These are phyloP conservation scores for Boletus coccyginus DNA, from an alignment of 768 basidiomycete species.

Conservation along the genomic window DNA sequence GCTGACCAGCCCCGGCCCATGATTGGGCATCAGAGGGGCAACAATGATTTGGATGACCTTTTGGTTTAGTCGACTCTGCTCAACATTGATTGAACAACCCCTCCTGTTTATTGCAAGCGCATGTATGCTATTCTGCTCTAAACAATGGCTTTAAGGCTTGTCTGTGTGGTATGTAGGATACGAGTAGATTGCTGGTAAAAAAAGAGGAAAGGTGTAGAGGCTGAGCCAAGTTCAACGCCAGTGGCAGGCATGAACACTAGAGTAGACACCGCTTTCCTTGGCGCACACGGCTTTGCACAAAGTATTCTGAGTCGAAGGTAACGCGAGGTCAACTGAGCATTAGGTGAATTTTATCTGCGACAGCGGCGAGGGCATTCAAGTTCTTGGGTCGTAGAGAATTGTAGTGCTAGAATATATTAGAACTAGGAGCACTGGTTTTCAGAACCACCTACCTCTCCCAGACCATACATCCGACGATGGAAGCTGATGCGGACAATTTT, in stretches of 20 bases:
- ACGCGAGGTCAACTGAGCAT: conserved; percentile 25
- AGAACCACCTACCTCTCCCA: conserved; percentile 76
- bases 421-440: neutral
- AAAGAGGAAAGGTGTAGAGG: neutral
- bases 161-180: conserved; percentile 11
- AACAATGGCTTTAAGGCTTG: neutral
- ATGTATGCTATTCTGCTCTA: conserved; percentile 4
- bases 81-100: neutral
- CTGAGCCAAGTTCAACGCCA: neutral
- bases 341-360: conserved; percentile 31
- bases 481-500: conserved; percentile 77
- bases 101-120: neutral
- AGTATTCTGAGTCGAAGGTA: neutral
- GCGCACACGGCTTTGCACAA: neutral
- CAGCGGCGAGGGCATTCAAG: conserved; percentile 13
- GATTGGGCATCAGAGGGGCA: conserved; percentile 37
- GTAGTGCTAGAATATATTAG: conserved; percentile 61
- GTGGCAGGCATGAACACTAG: neutral
- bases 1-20: conserved; percentile 74
- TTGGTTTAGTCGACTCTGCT: conserved; percentile 44
- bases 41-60: conserved; percentile 62
- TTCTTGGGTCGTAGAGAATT: conserved; percentile 73
- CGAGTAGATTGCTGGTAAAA: neutral
- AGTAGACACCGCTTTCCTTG: neutral
- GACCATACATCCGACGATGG: conserved; percentile 90